phyloP scores from a whole-genome alignment of 768 basidiomycete species.

The Tricholoma hemisulphureum region DNA sequence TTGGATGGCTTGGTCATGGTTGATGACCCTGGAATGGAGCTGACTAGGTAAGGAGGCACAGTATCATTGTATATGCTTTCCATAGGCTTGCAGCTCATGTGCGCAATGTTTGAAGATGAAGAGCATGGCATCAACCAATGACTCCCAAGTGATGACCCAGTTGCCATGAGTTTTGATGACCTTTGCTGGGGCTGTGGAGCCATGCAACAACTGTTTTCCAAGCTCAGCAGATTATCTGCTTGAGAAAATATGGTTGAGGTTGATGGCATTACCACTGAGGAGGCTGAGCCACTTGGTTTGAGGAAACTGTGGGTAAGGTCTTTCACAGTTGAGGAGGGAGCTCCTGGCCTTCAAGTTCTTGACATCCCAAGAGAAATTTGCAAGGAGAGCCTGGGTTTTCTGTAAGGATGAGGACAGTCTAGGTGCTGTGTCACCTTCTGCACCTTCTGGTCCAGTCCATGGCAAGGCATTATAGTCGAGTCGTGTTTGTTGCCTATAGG shows the following conservation, averaged over 20 bases:
- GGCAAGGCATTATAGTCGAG: too few species aligned
- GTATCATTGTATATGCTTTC: constrained; percentile 16
- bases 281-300: constrained; percentile 24
- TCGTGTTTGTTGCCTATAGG: too few species aligned
- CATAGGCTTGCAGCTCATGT: constrained; percentile 20
- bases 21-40: constrained; percentile 21
- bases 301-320: constrained; percentile 24
- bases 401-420: too few species aligned
- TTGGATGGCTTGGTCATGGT: constrained; percentile 24
- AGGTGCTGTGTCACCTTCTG: background rate
- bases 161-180: constrained; percentile 15
- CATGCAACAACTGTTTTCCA: constrained; percentile 1
- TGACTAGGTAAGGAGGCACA: constrained; percentile 6
- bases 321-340: too few species aligned
- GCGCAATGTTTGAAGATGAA: constrained; percentile 24
- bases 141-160: constrained; percentile 26
- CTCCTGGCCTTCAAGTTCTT: too few species aligned
- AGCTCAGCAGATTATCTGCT: background rate
- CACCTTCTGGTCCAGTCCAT: too few species aligned
- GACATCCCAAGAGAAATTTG: too few species aligned
- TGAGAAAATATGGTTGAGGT: constrained; percentile 25
- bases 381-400: too few species aligned
- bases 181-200: constrained; percentile 6
- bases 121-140: constrained; percentile 8
- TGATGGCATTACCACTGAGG: constrained; percentile 16